Base-by-base conservation (phyloP, 805 yeast genomes). In the Ogataea philodendri region DNA sequence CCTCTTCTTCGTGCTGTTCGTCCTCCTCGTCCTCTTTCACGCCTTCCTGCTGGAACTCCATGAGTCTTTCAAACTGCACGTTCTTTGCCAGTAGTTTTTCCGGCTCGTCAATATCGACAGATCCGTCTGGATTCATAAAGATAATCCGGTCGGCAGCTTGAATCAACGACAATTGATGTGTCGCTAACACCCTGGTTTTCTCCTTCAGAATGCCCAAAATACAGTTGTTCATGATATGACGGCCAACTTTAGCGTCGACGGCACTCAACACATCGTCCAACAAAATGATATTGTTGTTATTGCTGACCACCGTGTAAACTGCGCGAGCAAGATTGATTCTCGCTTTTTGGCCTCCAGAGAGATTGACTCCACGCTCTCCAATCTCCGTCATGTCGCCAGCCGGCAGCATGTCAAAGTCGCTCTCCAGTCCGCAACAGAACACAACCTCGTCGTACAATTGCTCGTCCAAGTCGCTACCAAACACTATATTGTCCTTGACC, bases 301-400 rank as follows among this genome's bases (percentile, higher is more conserved):
- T 30, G 27, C 37, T 30, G 15, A 27, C 27, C 4, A 41, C 48
- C 0, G 84, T 60, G 51, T 81, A 81, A 4, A 81, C 81, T 0
- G 86, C 84, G 49, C 88, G 69, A 0, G 87, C 87, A 26, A 81
- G 60, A 9, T 80, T 70, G 18, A 81, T 59, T 54, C 95, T 71
- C 1, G 94, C 90, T 65, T 84, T 85, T 58, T 85, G 95, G 32
- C 95, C 95, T 41, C 95, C 95, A 4, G 89, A 81, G 22, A 85
- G 60, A 3, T 88, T 84, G 32, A 86, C 79, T 46, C 95, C 95
- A 53, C 86, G 70, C 57, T 85, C 95, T 44, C 95, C 95, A 48
- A 85, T 83, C 57, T 82, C 85, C 1, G 94, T 84, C 32, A 55
- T 50, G 52, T 86, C 95, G 24, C 90, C 90, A 13, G 79, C 86